phyloP scores from a whole-genome alignment of 2,329 filamentous ascomycete species.

The Helotiales sp. region DNA sequence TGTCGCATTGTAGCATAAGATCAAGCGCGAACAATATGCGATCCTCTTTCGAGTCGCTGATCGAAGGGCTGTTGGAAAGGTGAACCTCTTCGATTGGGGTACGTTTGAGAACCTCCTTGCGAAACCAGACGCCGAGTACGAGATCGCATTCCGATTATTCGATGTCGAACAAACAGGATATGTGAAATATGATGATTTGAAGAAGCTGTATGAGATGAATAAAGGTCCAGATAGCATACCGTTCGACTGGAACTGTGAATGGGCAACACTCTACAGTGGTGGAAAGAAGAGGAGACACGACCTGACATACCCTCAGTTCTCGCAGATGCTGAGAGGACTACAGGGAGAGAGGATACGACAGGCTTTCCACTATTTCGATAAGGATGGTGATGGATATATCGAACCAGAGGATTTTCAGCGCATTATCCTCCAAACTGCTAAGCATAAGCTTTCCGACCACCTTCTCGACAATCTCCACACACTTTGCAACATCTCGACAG shows the following conservation, averaged over 20 bases:
- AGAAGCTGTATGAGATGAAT: constrained; percentile 81
- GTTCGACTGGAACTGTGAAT: constrained; percentile 96
- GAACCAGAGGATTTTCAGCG: constrained; percentile 94
- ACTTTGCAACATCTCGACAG: constrained; percentile 89
- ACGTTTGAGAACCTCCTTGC: constrained; percentile 91
- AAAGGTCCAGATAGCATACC: constrained; percentile 83
- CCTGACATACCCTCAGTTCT: constrained; percentile 94
- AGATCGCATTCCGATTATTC: constrained; percentile 96
- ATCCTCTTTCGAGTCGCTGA: constrained; percentile 94
- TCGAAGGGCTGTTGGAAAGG: constrained; percentile 67
- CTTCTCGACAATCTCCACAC: constrained; percentile 87
- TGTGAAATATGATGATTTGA: constrained; percentile 89
- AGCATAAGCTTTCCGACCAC: constrained; percentile 97
- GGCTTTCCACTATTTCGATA: constrained; percentile 90
- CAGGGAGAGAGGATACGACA: constrained; percentile 96
- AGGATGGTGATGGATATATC: constrained; percentile 90
- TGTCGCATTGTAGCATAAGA: constrained; percentile 76
- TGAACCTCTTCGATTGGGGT: constrained; percentile 84
- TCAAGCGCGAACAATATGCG: constrained; percentile 91
- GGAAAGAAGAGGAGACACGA: constrained; percentile 83
- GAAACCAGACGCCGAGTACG: constrained; percentile 97
- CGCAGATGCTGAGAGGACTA: constrained; percentile 94
- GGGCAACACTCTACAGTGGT: constrained; percentile 93
- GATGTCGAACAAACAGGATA: constrained; percentile 80
- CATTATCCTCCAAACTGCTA: constrained; percentile 90